Percentiles rank a stretch among this genome's conserved stretches.
Conservation (phyloP, 495 filamentous ascomycete genomes). For the Xylaria sp. region DNA sequence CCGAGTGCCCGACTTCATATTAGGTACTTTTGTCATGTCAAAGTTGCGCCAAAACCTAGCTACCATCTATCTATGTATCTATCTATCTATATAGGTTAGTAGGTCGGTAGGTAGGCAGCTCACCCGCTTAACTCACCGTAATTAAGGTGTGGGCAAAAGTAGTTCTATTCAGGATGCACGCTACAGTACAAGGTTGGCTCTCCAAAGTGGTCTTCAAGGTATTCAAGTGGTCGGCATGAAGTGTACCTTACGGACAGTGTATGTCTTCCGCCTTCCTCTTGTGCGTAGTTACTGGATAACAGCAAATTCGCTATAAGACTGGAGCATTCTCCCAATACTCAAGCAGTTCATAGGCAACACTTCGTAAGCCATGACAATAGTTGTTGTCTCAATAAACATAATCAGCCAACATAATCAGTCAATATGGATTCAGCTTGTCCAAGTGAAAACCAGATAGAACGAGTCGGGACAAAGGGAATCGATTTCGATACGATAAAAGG, state of each 20-base stretch:
- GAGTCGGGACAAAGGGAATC: conserved; percentile 30
- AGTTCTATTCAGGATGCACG: too few relatives aligned
- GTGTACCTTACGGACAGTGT: too few relatives aligned
- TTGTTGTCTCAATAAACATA: not conserved
- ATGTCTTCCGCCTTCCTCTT: too few relatives aligned
- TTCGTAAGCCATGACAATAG: not conserved
- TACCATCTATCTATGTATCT: too few relatives aligned
- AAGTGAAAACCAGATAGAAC: not conserved
- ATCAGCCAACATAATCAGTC: not conserved
- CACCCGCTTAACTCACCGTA: not conserved
- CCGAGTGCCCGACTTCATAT: too few relatives aligned
- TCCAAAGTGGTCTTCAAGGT: too few relatives aligned
- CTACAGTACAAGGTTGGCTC: too few relatives aligned
- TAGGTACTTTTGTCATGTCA: too few relatives aligned
- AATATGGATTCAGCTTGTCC: not conserved
- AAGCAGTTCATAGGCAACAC: not conserved
- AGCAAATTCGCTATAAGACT: not conserved
- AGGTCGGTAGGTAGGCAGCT: not conserved
- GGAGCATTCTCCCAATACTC: not conserved
- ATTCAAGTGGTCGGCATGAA: too few relatives aligned
- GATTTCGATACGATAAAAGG: conserved; percentile 32
- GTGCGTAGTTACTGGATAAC: too few relatives aligned
- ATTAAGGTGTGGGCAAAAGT: not conserved
- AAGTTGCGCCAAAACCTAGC: too few relatives aligned
- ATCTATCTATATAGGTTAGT: not conserved